phyloP scores from a whole-genome alignment of 2,329 filamentous ascomycete species.

The Aspergillus ustus region DNA sequence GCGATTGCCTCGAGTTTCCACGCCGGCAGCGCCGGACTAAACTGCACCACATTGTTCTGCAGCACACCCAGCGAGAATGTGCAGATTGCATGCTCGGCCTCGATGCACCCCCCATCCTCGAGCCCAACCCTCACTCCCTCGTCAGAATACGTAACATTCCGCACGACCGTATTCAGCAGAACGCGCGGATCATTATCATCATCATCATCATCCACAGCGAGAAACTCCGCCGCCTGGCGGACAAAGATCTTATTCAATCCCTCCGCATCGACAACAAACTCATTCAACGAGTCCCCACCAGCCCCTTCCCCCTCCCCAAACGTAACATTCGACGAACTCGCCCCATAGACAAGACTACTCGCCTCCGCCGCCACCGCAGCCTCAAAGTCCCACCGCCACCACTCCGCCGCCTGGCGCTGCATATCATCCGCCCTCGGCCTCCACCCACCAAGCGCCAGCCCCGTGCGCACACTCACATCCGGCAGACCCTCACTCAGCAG shows the following conservation, averaged over 20 bases:
- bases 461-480: slow-evolving; percentile 63
- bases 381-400: slow-evolving; percentile 62
- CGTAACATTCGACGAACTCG: slow-evolving; percentile 64
- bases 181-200: slow-evolving; percentile 60
- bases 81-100: slow-evolving; percentile 65
- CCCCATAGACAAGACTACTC: slow-evolving; percentile 58
- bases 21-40: slow-evolving; percentile 61
- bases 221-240: slow-evolving; percentile 62
- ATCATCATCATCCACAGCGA: too few species aligned
- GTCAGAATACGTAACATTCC: slow-evolving; percentile 58
- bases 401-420: slow-evolving; percentile 65
- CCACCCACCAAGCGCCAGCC: slow-evolving; percentile 64
- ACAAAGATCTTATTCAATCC: slow-evolving; percentile 64
- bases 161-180: slow-evolving; percentile 63
- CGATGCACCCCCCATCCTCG: slow-evolving; percentile 59
- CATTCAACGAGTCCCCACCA: too few species aligned
- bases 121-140: slow-evolving; percentile 59
- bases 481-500: slow-evolving; percentile 64
- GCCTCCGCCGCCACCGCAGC: slow-evolving; percentile 62
- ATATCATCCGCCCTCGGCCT: slow-evolving; percentile 59
- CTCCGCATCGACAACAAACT: slow-evolving; percentile 64
- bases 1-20: slow-evolving; percentile 69
- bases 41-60: slow-evolving; percentile 63
- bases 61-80: slow-evolving; percentile 72
- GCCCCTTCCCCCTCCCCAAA: too few species aligned